These are phyloP conservation scores for Balansia obtecta DNA, from an alignment of 2,329 filamentous ascomycete species.

Conservation along the genomic window DNA sequence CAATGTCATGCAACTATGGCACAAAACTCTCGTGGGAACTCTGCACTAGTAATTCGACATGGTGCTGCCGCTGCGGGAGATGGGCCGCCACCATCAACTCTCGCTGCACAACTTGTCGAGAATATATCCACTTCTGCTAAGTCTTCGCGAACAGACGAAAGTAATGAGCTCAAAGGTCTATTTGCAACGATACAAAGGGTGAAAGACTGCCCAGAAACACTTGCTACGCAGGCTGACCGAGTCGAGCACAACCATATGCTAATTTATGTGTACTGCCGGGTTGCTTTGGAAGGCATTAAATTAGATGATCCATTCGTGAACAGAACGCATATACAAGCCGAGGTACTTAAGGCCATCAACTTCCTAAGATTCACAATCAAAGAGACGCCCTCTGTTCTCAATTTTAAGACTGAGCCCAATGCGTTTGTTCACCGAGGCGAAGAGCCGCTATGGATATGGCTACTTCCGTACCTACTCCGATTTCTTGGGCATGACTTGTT, in stretches of 20 bases:
- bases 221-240: conserved; percentile 53
- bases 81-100: conserved; percentile 57
- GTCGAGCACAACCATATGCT: conserved; percentile 72
- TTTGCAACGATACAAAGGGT: conserved; percentile 42
- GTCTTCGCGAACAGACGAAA: conserved; percentile 51
- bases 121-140: conserved; percentile 57
- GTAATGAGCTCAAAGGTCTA: conserved; percentile 63
- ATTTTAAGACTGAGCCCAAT: conserved; percentile 27
- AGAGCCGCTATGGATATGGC: conserved; percentile 55
- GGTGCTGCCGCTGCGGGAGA: conserved; percentile 10
- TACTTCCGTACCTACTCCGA: conserved; percentile 44
- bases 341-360: conserved; percentile 60
- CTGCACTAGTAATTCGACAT: conserved; percentile 8
- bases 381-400: conserved; percentile 60
- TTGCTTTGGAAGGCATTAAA: conserved; percentile 58
- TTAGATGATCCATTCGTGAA: conserved; percentile 58
- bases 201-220: conserved; percentile 35
- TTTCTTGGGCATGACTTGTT: conserved; percentile 42
- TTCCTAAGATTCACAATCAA: conserved; percentile 65
- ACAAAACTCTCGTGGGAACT: conserved; percentile 11
- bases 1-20: conserved; percentile 20
- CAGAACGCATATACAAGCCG: conserved; percentile 38
- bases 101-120: conserved; percentile 78
- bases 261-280: conserved; percentile 70
- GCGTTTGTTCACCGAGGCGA: conserved; percentile 38